Evolutionary conservation across 2,329 filamentous ascomycete genomes (phyloP), one percentile per base, ranked within the genome.

Genomic region (Teratosphaeria nubilosa): DNA sequence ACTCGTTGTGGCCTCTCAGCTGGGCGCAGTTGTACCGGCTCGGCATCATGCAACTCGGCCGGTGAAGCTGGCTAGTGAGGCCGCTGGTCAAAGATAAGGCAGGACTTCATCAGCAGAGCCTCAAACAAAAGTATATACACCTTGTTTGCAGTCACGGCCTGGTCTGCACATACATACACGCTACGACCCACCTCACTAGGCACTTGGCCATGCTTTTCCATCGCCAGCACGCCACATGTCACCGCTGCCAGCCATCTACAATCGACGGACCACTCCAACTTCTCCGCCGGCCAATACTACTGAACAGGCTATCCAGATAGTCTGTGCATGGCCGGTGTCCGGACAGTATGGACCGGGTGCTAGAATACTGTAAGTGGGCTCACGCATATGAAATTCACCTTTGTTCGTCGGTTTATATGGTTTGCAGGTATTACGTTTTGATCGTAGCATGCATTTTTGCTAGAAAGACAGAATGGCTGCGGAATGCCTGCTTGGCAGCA

Each of bases 371-470:
- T 82, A 67, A 66, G 77, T 72, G 51, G n/a, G 25, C 31, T 53
- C 30, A 57, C 51, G 20, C 53, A 32, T 48, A 34, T 13, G 25
- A 14, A 54, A 1, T 24, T 1, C 50, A 1, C n/a, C 13, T 41
- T 56, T 24, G 53, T 51, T 51, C 30, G 48, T 60, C 37, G n/a
- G 24, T 37, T 34, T 3, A 51, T 5, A 3, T 24, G 20, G 56
- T 30, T 61, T 16, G 58, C 60, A 83, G 82, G 60, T 85, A 86
- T 68, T 87, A 88, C 67, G 76, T 82, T 51, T 78, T 87, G 1
- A 79, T 87, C 54, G 77, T 81, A 54, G 78, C 83, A 2, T 87
- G 84, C 64, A 77, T 87, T 3, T 70, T 87, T 53, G 83, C 81
- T n/a, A 77, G 83, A 54, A 84, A 82, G 63, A 72, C 74, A 30